These are phyloP conservation scores for Phaeosphaeria sp. DNA, from an alignment of 2,329 filamentous ascomycete genomes.

Conservation along the genomic window DNA sequence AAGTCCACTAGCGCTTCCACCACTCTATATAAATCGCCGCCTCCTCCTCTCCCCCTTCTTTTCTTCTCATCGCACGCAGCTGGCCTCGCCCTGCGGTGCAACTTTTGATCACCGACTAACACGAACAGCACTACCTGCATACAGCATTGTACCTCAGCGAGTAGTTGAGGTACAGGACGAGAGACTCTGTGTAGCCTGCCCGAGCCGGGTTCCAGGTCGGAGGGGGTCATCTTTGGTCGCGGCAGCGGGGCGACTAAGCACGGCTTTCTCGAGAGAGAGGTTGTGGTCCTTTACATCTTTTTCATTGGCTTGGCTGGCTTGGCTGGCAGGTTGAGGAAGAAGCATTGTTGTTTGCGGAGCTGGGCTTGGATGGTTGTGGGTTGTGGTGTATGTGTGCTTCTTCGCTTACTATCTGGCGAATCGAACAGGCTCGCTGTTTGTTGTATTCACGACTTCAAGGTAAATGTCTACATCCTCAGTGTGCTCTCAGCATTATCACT, in stretches of 20 bases:
- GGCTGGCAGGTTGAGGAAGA: slow-evolving; percentile 10
- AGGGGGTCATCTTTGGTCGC: slow-evolving; percentile 9
- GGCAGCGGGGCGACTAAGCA: background rate
- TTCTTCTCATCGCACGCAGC: background rate
- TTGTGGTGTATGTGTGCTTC: no score
- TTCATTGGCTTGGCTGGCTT: slow-evolving; percentile 7
- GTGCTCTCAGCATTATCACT: no score
- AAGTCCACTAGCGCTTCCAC: background rate
- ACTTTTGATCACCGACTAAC: background rate
- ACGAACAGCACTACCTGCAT: background rate
- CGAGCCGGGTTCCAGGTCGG: slow-evolving; percentile 2
- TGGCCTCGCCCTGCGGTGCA: background rate
- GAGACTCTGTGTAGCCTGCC: background rate
- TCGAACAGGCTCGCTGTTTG: no score
- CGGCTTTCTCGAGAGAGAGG: background rate
- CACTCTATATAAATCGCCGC: background rate
- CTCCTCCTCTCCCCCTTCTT: background rate
- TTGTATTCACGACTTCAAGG: no score
- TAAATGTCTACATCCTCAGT: no score
- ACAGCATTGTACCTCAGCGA: background rate
- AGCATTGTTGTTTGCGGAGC: background rate
- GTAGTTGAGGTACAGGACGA: background rate
- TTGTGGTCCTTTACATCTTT: slow-evolving; percentile 3
- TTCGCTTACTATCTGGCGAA: no score
- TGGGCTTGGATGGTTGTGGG: no score